These are phyloP conservation scores for Amanita pallidorosea DNA, from an alignment of 768 basidiomycete genomes.

Conservation along the genomic window DNA sequence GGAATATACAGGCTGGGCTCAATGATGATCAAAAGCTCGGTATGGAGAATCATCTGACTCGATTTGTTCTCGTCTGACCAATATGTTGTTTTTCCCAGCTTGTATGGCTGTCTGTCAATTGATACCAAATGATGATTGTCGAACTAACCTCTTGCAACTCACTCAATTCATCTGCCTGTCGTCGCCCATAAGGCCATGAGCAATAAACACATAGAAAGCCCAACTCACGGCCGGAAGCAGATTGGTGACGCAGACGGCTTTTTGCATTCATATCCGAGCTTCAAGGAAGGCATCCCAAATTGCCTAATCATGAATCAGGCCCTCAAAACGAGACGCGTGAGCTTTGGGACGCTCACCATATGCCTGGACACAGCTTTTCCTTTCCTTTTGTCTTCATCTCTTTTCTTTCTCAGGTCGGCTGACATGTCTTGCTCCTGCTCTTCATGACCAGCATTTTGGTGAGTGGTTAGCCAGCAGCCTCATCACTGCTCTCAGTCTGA, in stretches of 20 bases:
- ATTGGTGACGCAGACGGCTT: slow-evolving; percentile 56
- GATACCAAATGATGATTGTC: too few species aligned
- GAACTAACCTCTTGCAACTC: too few species aligned
- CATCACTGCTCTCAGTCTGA: not conserved
- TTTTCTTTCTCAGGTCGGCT: slow-evolving; percentile 41
- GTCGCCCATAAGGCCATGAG: not conserved
- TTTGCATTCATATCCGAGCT: slow-evolving; percentile 87
- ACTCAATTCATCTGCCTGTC: too few species aligned
- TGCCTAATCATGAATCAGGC: slow-evolving; percentile 30
- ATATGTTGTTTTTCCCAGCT: too few species aligned
- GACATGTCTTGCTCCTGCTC: slow-evolving; percentile 33
- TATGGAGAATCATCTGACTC: too few species aligned
- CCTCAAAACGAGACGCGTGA: not conserved
- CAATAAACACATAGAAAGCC: not conserved
- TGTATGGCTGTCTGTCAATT: too few species aligned
- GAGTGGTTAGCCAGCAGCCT: not conserved
- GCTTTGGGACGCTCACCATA: slow-evolving; percentile 42
- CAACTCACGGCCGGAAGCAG: slow-evolving; percentile 49
- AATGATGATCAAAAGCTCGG: too few species aligned
- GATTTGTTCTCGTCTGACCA: too few species aligned
- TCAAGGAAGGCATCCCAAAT: slow-evolving; percentile 85
- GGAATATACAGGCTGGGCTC: too few species aligned
- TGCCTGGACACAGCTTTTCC: slow-evolving; percentile 79
- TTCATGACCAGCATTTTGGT: slow-evolving; percentile 2
- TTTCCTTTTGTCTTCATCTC: slow-evolving; percentile 67